Base-by-base conservation (phyloP, 2,329 filamentous ascomycete genomes). In the Sporothrix mexicana region DNA sequence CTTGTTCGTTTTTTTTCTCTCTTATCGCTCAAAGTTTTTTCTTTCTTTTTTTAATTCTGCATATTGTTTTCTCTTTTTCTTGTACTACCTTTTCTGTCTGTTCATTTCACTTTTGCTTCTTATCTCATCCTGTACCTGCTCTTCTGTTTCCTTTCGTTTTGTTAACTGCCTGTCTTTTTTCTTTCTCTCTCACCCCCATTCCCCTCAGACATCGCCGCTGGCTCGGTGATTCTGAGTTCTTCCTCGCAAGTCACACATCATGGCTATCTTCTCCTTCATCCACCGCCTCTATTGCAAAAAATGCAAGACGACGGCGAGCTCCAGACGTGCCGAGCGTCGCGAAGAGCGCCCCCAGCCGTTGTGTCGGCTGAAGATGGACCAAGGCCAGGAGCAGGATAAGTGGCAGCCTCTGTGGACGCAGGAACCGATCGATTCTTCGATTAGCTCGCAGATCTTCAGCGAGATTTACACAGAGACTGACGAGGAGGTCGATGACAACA, bases 191-290 rank as follows among this genome's bases (percentile, higher is more conserved):
- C n/a, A 25, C 59, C 9, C 61, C 10, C 30, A 17, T 17, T 13
- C 61, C 45, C 61, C 41, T 45, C 41, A 25, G 61, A 66, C 13
- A 47, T 47, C 61, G 53, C n/a, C 66, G 66, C 47, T 41, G 66
- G 66, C 45, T 53, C 66, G 47, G 66, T 23, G 47, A 68, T 15
- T 30, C 55, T 23, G 25, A 15, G 41, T 36, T 20, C 51, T n/a
- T 12, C n/a, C 7, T 15, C 45, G 5, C 30, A 36, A 36, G 30
- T 36, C 51, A 3, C 17, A 25, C 53, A 47, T 17, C 13, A 70
- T 70, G 68, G 13, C 53, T 15, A 10, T 70, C 36, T 57, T 69
- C 17, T 70, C 69, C n/a, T 61, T 70, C 55, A 5, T 70, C 15
- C 69, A 49, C 43, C 55, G 55, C 20, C 55, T 70, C 23, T 20